Conservation (phyloP, 2,329 filamentous ascomycete genomes). For the Scytalidium lignicola region DNA sequence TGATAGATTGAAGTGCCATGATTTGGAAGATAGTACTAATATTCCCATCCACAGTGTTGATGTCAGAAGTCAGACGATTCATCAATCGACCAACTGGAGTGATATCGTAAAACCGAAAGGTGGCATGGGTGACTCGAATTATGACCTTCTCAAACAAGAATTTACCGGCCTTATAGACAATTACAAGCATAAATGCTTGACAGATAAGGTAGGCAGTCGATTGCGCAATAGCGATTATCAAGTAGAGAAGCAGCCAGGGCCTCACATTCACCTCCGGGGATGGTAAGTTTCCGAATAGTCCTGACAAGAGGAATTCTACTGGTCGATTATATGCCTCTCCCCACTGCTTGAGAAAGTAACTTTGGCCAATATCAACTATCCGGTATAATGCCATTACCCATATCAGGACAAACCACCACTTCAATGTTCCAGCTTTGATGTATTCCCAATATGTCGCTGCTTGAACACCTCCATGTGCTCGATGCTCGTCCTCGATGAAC, state of each 20-base stretch:
- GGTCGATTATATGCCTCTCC: slow-evolving; percentile 63
- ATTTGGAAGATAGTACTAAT: slow-evolving; percentile 69
- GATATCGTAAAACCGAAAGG: slow-evolving; percentile 86
- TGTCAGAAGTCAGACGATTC: slow-evolving; percentile 88
- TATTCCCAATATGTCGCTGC: slow-evolving; percentile 78
- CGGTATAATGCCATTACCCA: slow-evolving; percentile 59
- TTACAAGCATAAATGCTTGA: slow-evolving; percentile 65
- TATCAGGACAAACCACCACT: slow-evolving; percentile 66
- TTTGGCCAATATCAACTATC: slow-evolving; percentile 58
- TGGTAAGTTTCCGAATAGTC: slow-evolving; percentile 51
- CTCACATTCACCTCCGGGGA: slow-evolving; percentile 60
- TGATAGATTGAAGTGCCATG: slow-evolving; percentile 65
- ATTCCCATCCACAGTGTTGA: slow-evolving; percentile 84
- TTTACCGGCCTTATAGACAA: slow-evolving; percentile 74
- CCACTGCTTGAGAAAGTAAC: slow-evolving; percentile 84
- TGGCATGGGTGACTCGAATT: slow-evolving; percentile 68
- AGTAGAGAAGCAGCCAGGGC: slow-evolving; percentile 71
- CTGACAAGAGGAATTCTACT: slow-evolving; percentile 18
- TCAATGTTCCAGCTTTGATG: slow-evolving; percentile 71
- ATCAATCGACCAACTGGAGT: slow-evolving; percentile 86
- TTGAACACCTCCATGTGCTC: slow-evolving; percentile 71
- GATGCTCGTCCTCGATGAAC: slow-evolving; percentile 73
- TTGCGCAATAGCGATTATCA: slow-evolving; percentile 57
- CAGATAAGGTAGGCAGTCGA: slow-evolving; percentile 55
- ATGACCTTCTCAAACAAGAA: slow-evolving; percentile 70